Evolutionary conservation across 1,139 yeast genomes (phyloP).

Genomic region (Suhomyces wounanorum): DNA sequence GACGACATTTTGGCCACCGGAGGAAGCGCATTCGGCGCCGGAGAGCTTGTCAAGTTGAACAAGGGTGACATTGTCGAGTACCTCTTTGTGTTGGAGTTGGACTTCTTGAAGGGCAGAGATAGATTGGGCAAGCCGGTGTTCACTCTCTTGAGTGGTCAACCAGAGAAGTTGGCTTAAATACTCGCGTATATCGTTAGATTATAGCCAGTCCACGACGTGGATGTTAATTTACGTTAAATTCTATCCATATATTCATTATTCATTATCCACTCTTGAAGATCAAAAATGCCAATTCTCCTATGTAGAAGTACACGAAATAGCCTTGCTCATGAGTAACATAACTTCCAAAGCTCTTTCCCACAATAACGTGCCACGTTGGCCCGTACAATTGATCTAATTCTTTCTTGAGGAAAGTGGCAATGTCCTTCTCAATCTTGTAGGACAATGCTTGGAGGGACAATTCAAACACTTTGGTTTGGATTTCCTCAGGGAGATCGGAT

Average conservation of each 20-base stretch:
- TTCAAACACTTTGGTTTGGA: conserved; percentile 60
- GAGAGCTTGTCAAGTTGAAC: conserved; percentile 65
- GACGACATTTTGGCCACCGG: conserved; percentile 99
- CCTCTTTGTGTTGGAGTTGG: conserved; percentile 88
- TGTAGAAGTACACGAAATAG: conserved; percentile 78
- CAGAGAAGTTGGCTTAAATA: conserved; percentile 38
- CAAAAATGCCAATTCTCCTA: conserved; percentile 78
- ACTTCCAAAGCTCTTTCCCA: conserved; percentile 90
- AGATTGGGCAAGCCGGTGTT: conserved; percentile 81
- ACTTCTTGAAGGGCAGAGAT: conserved; percentile 91
- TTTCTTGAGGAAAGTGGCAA: conserved; percentile 80
- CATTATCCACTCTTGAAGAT: conserved; percentile 70
- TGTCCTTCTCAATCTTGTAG: conserved; percentile 62
- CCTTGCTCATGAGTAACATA: conserved; percentile 92
- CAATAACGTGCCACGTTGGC: conserved; percentile 93
- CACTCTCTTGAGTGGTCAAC: conserved; percentile 85
- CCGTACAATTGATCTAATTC: conserved; percentile 65
- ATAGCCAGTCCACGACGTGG: neutral
- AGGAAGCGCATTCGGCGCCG: conserved; percentile 95
- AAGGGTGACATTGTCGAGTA: conserved; percentile 71
- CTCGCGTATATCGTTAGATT: neutral
- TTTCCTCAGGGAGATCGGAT: conserved; percentile 55
- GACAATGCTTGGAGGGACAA: conserved; percentile 53
- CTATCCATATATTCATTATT: conserved; percentile 3
- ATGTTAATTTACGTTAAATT: neutral